These are phyloP conservation scores for Puccinia novopanici DNA, from an alignment of 1,284 basidiomycete genomes.

Conservation along the genomic window DNA sequence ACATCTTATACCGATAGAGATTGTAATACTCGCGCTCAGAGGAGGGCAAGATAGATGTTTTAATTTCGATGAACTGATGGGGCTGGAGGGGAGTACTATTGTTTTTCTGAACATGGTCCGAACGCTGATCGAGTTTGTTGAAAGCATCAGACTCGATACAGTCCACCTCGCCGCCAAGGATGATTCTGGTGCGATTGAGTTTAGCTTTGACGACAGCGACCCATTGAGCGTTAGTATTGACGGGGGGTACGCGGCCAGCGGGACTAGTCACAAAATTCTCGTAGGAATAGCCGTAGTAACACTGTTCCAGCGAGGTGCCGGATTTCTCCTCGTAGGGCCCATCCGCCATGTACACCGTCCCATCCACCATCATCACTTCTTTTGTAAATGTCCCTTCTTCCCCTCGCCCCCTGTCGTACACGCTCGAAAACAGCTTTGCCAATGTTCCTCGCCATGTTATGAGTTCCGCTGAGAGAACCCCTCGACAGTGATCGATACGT, in stretches of 20 bases:
- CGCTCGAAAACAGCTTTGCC: conserved; percentile 16
- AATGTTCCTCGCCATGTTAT: conserved; percentile 44
- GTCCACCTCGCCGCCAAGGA: conserved; percentile 48
- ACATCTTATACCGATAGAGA: conserved; percentile 29
- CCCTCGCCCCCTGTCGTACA: conserved; percentile 10
- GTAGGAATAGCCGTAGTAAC: conserved; percentile 40
- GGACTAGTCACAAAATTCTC: conserved; percentile 34
- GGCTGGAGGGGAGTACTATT: neutral
- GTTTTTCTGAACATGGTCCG: neutral
- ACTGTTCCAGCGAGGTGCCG: neutral
- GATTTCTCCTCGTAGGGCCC: neutral
- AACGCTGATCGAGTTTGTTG: neutral
- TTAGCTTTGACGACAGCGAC: conserved; percentile 43
- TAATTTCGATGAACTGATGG: conserved; percentile 38
- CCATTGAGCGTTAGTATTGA: conserved; percentile 44
- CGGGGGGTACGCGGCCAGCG: neutral
- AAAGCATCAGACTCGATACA: conserved; percentile 3
- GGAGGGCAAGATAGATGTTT: conserved; percentile 2
- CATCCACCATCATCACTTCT: conserved; percentile 45
- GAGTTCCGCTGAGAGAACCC: conserved; percentile 3
- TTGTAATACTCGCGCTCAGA: conserved; percentile 24
- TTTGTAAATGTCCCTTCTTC: conserved; percentile 13
- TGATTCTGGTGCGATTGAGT: conserved; percentile 34
- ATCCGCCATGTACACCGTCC: conserved; percentile 32
- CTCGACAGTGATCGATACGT: neutral